Conservation (phyloP, 75 land plant genomes). For the Isoetes taiwanensis region DNA sequence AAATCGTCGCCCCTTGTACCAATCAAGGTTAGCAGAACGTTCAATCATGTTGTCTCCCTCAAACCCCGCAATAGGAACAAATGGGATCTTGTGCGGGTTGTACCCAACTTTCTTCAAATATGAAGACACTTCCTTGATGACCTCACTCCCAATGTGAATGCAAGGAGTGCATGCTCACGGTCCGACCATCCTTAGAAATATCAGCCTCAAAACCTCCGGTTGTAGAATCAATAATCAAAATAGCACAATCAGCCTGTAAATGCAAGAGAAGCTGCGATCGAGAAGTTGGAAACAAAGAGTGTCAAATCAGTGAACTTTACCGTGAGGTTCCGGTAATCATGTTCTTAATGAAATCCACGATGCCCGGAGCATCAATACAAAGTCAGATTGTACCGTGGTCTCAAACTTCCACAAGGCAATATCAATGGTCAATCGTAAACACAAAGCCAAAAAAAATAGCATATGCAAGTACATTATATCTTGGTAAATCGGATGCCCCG, state of each 20-base stretch:
- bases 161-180: slow-evolving; percentile 43
- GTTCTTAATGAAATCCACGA: slow-evolving; percentile 56
- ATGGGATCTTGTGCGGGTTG: slow-evolving; percentile 34
- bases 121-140: slow-evolving; percentile 44
- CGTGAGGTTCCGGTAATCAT: slow-evolving; percentile 51
- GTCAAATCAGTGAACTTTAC: no score
- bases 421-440: no score
- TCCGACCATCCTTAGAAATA: slow-evolving; percentile 28
- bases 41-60: neutral
- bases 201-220: slow-evolving; percentile 54
- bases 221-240: slow-evolving; percentile 44
- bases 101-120: slow-evolving; percentile 51
- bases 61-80: neutral
- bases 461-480: no score
- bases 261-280: no score
- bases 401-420: slow-evolving; percentile 61
- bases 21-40: neutral
- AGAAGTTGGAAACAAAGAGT: no score
- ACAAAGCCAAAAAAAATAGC: no score
- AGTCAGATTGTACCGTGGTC: no score
- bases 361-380: slow-evolving; percentile 57
- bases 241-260: slow-evolving; percentile 40
- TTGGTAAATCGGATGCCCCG: no score
- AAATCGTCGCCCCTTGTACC: neutral
- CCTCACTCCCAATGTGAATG: slow-evolving; percentile 42